These are phyloP conservation scores for Populus alba DNA, from an alignment of 345 rosid species.

Conservation along the genomic window DNA sequence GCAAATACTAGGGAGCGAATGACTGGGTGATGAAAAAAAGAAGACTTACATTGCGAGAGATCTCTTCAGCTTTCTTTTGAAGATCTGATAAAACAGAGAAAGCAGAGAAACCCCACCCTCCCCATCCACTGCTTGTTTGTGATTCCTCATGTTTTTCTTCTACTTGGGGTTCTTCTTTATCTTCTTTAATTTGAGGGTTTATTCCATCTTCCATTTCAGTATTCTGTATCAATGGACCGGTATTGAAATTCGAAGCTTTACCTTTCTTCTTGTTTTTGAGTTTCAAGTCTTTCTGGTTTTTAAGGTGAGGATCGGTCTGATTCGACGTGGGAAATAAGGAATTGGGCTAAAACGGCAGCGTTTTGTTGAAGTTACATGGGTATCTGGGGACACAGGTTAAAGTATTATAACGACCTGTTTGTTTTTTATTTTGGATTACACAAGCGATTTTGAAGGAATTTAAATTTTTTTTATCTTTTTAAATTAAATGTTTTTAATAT, in stretches of 20 bases:
- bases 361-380: background rate
- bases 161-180: background rate
- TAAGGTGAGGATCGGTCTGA: background rate
- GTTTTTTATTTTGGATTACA: no score
- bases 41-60: slow-evolving; percentile 72
- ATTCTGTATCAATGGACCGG: no score
- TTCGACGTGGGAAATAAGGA: background rate
- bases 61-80: slow-evolving; percentile 93
- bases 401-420: no score
- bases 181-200: background rate
- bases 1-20: background rate
- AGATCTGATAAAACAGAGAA: slow-evolving; percentile 83
- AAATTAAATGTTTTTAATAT: no score
- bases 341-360: background rate
- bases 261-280: background rate
- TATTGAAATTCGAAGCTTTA: background rate
- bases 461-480: no score
- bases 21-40: background rate
- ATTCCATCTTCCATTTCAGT: slow-evolving; percentile 17
- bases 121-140: slow-evolving; percentile 45
- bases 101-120: slow-evolving; percentile 89
- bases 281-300: background rate
- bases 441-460: no score
- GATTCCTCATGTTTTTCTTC: background rate
- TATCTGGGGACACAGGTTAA: no score